Base-by-base conservation (phyloP, 1,284 basidiomycete genomes). In the Trichosporon sp. region DNA sequence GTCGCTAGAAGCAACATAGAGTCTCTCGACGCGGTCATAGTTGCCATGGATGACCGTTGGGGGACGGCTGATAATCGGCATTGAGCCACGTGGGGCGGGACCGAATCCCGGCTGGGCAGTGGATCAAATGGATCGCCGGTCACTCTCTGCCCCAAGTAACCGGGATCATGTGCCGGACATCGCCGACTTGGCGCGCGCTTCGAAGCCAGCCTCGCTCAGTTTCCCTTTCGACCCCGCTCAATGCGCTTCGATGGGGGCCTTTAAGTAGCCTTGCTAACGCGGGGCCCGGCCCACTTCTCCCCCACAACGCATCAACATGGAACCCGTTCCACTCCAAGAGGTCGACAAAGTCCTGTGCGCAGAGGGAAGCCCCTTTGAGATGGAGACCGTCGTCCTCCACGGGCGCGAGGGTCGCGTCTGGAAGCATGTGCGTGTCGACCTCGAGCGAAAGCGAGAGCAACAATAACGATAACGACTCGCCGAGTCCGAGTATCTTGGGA, bases 381-480 rank as follows among this genome's bases (percentile, higher is more conserved):
- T 75, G 66, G 72, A 75, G 60, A 65, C 69, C 49, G 46, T 65
- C 11, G 59, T 68, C 1, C 59, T 78, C 2, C 16, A 71, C 33
- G 77, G 75, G 25, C 64, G 67, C 29, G 46, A 37, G 10, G 60
- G 66, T 6, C 68, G 71, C 21, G 65, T 70, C 13, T 79, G 75
- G 75, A 79, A 79, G 69, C 63, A 74, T 67, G 77, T 76, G 40
- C 56, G 74, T 67, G 3, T 14, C 11, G n/a, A n/a, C 14, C 5
- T 19, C 14, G 16, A 31, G 11, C n/a, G n/a, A n/a, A 7, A 29
- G 52, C 23, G 11, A 56, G 21, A n/a, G n/a, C n/a, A n/a, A n/a
- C n/a, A n/a, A n/a, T n/a, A n/a, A n/a, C n/a, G n/a, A n/a, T n/a
- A n/a, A n/a, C n/a, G n/a, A n/a, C n/a, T n/a, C n/a, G n/a, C n/a